phyloP scores from a whole-genome alignment of 2,329 filamentous ascomycete genomes.

The Apiospora hydei region DNA sequence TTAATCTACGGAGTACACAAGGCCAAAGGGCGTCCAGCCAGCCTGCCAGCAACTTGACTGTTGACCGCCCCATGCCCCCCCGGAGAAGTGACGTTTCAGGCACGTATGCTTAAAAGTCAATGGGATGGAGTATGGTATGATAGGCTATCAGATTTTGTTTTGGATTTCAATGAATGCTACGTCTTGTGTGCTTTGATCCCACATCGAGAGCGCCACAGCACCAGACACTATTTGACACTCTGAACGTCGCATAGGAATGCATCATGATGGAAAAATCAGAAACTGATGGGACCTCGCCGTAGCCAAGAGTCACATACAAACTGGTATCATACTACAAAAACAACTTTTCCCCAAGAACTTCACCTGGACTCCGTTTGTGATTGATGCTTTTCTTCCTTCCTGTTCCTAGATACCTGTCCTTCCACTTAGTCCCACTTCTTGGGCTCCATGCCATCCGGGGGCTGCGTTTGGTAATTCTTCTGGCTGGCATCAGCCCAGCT shows the following conservation, averaged over 20 bases:
- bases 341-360: constrained; percentile 1
- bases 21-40: no score
- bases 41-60: no score
- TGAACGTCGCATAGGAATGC: background rate
- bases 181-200: background rate
- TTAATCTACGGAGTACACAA: background rate
- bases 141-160: background rate
- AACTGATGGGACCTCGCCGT: background rate
- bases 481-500: constrained; percentile 85
- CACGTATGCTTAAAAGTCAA: background rate
- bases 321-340: constrained; percentile 19
- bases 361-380: background rate
- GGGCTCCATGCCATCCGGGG: constrained; percentile 79
- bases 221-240: background rate
- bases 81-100: background rate
- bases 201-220: background rate
- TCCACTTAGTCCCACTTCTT: constrained; percentile 66
- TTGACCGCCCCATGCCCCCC: no score
- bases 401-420: background rate
- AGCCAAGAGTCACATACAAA: background rate
- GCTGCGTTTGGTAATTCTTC: constrained; percentile 73
- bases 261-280: background rate
- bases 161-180: background rate
- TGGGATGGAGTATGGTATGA: background rate
- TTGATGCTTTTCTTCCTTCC: background rate